phyloP scores from a whole-genome alignment of 768 basidiomycete genomes.

The Serendipita indica region DNA sequence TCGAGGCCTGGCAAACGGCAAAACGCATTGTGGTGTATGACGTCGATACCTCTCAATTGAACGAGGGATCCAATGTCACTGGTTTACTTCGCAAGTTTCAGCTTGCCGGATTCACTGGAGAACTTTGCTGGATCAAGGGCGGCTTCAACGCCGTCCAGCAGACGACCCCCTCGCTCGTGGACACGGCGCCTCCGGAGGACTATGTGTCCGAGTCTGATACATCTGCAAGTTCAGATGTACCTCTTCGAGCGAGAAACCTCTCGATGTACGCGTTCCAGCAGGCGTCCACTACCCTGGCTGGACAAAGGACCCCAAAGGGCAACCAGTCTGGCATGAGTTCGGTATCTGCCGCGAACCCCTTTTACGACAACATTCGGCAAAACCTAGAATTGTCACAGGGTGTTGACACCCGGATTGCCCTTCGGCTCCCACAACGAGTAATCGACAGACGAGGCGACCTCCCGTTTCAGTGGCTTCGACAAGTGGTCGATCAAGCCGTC shows the following conservation, averaged over 20 bases:
- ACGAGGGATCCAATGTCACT: conserved; percentile 50
- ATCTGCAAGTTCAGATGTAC: not conserved
- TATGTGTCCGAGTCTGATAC: not conserved
- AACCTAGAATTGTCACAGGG: conserved; percentile 61
- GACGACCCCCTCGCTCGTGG: conserved; percentile 32
- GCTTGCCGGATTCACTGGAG: conserved; percentile 40
- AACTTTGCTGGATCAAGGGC: conserved; percentile 66
- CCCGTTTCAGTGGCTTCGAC: conserved; percentile 64
- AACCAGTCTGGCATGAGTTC: conserved; percentile 17
- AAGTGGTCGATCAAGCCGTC: conserved; percentile 41
- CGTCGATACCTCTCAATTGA: conserved; percentile 48
- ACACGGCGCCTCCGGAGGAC: conserved; percentile 31
- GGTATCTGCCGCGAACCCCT: conserved; percentile 57
- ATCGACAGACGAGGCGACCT: conserved; percentile 47
- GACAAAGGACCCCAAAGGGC: not conserved
- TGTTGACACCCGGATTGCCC: conserved; percentile 65
- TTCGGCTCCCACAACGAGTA: conserved; percentile 35
- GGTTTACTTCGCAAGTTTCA: conserved; percentile 66
- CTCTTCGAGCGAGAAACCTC: conserved; percentile 19
- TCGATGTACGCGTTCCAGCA: conserved; percentile 27
- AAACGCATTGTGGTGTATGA: conserved; percentile 71
- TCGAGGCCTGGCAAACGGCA: conserved; percentile 43
- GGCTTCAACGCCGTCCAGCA: conserved; percentile 56
- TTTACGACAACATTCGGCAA: conserved; percentile 88
- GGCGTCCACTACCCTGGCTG: conserved; percentile 16